phyloP scores from a whole-genome alignment of 208 protist species.

The Lotmaria passim region DNA sequence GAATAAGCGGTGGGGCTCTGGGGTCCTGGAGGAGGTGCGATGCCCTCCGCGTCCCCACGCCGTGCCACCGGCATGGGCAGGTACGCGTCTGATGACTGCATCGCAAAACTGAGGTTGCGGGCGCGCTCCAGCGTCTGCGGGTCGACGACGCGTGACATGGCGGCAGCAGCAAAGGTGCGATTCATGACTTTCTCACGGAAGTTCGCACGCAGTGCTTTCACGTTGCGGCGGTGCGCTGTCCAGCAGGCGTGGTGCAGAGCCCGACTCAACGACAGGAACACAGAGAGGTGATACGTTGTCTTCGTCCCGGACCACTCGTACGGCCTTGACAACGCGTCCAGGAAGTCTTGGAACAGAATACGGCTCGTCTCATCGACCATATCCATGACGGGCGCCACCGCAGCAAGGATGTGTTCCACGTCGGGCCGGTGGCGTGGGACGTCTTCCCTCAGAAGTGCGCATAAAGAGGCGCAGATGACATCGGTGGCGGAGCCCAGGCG shows the following conservation, averaged over 20 bases:
- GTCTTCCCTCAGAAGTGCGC: constrained; percentile 5
- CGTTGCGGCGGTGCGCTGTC: constrained; percentile 36
- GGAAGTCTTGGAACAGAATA: constrained; percentile 54
- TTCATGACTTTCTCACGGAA: constrained; percentile 36
- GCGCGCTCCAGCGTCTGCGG: constrained; percentile 15
- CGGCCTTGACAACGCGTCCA: constrained; percentile 47
- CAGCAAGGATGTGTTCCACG: constrained; percentile 12
- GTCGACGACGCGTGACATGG: constrained; percentile 4
- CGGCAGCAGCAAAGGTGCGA: constrained; percentile 31
- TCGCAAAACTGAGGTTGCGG: constrained; percentile 9
- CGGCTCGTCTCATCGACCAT: constrained; percentile 37
- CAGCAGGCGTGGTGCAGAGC: constrained; percentile 42
- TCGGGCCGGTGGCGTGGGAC: background rate
- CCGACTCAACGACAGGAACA: constrained; percentile 37
- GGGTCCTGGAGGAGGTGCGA: background rate
- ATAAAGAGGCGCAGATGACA: constrained; percentile 37
- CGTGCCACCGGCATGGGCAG: constrained; percentile 3
- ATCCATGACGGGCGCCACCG: constrained; percentile 35
- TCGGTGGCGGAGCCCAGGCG: constrained; percentile 57
- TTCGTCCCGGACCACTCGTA: constrained; percentile 34
- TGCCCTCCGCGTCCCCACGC: background rate
- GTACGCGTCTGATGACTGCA: background rate
- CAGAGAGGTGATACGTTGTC: constrained; percentile 45
- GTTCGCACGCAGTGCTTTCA: constrained; percentile 38
- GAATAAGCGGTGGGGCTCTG: background rate